Conservation (phyloP, 1,284 basidiomycete species). For the Ceraceosorus bombacis region DNA sequence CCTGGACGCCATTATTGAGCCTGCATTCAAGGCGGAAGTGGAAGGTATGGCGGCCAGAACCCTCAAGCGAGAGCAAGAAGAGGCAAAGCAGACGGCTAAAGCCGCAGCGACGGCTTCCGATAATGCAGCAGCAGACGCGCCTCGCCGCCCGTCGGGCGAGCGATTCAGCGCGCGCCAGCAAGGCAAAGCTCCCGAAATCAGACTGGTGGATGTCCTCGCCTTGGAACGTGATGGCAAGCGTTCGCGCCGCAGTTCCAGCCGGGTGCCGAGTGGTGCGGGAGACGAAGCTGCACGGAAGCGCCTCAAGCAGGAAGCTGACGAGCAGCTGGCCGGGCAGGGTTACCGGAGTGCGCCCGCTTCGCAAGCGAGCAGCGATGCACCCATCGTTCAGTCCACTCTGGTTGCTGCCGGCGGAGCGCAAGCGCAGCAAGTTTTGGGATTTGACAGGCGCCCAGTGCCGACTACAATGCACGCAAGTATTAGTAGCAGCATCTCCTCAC, state of each 20-base stretch:
- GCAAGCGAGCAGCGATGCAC: background rate
- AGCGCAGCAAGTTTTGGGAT: background rate
- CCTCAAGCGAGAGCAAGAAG: conserved; percentile 59
- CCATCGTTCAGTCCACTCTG: background rate
- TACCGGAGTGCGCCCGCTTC: background rate
- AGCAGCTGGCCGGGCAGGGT: no score
- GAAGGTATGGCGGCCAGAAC: conserved; percentile 78
- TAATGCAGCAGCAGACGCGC: conserved; percentile 23
- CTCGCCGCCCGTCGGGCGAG: conserved; percentile 20
- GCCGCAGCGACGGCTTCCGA: conserved; percentile 44
- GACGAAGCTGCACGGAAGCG: background rate
- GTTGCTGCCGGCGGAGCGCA: background rate
- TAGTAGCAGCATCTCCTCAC: background rate
- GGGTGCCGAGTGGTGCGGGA: background rate
- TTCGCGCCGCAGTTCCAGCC: conserved; percentile 18
- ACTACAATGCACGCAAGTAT: no score
- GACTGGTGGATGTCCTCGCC: conserved; percentile 19
- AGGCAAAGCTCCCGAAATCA: conserved; percentile 61
- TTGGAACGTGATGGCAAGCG: conserved; percentile 27
- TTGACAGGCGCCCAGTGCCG: no score
- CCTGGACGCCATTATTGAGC: conserved; percentile 76
- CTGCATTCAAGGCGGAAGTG: conserved; percentile 72
- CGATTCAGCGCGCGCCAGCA: conserved; percentile 57
- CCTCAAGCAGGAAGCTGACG: background rate
- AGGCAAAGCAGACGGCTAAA: conserved; percentile 48